Conservation (phyloP, 176 grass and related monocot genomes). For the maize (Zea mays) region DNA sequence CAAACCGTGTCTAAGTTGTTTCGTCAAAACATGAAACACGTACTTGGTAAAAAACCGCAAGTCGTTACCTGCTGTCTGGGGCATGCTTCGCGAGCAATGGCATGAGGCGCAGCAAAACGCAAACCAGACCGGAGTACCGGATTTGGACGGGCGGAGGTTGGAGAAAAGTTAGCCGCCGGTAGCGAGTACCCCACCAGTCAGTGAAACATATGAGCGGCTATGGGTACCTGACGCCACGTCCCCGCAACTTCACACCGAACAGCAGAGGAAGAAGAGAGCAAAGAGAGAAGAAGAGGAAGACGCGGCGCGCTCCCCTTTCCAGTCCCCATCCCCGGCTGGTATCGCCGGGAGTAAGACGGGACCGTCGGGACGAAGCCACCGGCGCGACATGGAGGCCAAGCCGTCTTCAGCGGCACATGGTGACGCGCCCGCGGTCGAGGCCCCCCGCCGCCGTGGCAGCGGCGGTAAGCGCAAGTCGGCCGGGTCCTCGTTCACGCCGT, state of each 20-base stretch:
- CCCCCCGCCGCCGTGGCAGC: constrained; percentile 49
- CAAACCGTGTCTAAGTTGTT: no score
- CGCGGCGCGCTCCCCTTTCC: constrained; percentile 32
- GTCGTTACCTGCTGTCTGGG: no score
- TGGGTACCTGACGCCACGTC: constrained; percentile 24
- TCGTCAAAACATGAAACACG: no score
- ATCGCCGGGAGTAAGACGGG: neutral
- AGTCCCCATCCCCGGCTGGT: constrained; percentile 35
- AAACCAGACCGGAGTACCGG: neutral
- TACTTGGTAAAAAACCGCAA: no score
- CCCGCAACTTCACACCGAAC: constrained; percentile 18
- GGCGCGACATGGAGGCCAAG: constrained; percentile 65
- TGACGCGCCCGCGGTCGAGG: constrained; percentile 40
- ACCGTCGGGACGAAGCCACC: neutral
- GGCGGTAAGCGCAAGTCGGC: constrained; percentile 79
- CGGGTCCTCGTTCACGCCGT: constrained; percentile 55
- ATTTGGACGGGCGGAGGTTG: neutral
- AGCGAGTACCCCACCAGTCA: constrained; percentile 22
- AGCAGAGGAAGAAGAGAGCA: constrained; percentile 15
- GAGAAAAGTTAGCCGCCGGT: constrained; percentile 10
- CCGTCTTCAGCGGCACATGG: constrained; percentile 37
- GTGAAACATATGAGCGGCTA: constrained; percentile 21
- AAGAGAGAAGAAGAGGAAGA: neutral
- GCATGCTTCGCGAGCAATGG: no score
- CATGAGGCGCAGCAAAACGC: neutral